Conservation (phyloP, 257 asterid species). For the Scutellaria minor region DNA sequence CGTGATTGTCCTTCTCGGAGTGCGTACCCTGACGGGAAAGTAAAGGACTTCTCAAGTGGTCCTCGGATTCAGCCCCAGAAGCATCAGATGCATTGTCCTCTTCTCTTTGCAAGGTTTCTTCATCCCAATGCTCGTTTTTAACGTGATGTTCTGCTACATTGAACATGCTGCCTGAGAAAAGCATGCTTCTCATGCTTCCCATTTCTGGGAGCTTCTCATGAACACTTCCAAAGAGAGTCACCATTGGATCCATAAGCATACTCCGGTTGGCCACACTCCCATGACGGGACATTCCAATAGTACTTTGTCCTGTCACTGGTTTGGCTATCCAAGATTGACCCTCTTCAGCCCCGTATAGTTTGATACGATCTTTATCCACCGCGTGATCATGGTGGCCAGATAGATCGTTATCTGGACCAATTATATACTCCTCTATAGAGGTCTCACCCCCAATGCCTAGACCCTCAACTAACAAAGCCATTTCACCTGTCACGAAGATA, state of each 20-base stretch:
- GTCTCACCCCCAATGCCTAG: conserved; percentile 79
- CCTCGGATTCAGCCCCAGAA: conserved; percentile 71
- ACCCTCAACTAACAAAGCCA: conserved; percentile 94
- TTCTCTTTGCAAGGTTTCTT: conserved; percentile 58
- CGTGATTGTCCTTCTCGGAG: conserved; percentile 51
- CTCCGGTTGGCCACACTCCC: conserved; percentile 74
- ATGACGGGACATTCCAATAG: conserved; percentile 73
- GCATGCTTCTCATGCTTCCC: conserved; percentile 62
- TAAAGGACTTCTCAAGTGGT: conserved; percentile 84
- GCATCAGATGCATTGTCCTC: conserved; percentile 52
- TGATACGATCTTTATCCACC: conserved; percentile 62
- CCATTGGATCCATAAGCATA: conserved; percentile 81
- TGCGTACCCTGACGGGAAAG: conserved; percentile 61
- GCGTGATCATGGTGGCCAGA: conserved; percentile 59
- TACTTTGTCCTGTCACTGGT: conserved; percentile 77
- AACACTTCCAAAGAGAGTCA: conserved; percentile 87
- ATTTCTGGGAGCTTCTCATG: conserved; percentile 76
- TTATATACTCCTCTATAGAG: conserved; percentile 86
- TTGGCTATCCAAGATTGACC: conserved; percentile 95
- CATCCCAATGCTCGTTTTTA: conserved; percentile 75
- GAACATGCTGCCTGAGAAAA: conserved; percentile 86
- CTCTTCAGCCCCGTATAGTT: conserved; percentile 90
- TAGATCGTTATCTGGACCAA: conserved; percentile 73
- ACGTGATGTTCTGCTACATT: conserved; percentile 55
- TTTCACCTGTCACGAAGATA: conserved; percentile 67